Conservation (phyloP, 2,329 filamentous ascomycete species). For the Colletotrichum coccodes region DNA sequence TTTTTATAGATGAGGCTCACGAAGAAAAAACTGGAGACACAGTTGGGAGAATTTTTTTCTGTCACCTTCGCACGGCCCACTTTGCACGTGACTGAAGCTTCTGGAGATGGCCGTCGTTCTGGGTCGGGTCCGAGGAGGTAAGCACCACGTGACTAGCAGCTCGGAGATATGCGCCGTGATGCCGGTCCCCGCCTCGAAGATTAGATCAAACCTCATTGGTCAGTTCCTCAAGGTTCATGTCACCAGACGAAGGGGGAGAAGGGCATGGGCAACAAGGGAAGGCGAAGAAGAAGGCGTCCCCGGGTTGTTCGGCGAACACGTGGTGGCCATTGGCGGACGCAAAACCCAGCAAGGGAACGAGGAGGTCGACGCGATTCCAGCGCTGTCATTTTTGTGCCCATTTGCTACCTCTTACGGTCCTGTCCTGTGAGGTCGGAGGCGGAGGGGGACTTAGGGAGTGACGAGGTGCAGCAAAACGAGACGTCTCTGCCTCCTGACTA, state of each 20-base stretch:
- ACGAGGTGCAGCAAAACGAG: background rate
- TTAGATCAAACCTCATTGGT: slow-evolving; percentile 9
- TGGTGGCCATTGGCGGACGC: slow-evolving; percentile 27
- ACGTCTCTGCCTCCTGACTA: slow-evolving; percentile 16
- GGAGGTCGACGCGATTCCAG: slow-evolving; percentile 21
- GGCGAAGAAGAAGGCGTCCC: background rate
- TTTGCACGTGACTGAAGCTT: background rate
- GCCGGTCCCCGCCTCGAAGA: slow-evolving; percentile 14
- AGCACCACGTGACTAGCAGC: background rate
- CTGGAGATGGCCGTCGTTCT: background rate
- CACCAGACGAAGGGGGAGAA: slow-evolving; percentile 21
- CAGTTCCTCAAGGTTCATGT: slow-evolving; percentile 20
- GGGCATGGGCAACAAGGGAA: background rate
- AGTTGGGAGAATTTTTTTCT: slow-evolving; percentile 24
- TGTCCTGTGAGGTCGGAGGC: background rate
- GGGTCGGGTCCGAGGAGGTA: too few relatives aligned
- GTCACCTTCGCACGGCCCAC: background rate
- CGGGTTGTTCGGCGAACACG: slow-evolving; percentile 26
- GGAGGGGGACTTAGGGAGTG: background rate
- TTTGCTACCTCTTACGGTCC: background rate
- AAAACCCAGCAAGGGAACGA: background rate
- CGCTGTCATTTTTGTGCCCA: slow-evolving; percentile 10
- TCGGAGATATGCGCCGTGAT: slow-evolving; percentile 22
- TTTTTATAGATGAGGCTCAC: slow-evolving; percentile 28
- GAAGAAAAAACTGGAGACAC: slow-evolving; percentile 24